Evolutionary conservation across 2,329 filamentous ascomycete genomes (phyloP).

Genomic region (Thyridium curvatum): DNA sequence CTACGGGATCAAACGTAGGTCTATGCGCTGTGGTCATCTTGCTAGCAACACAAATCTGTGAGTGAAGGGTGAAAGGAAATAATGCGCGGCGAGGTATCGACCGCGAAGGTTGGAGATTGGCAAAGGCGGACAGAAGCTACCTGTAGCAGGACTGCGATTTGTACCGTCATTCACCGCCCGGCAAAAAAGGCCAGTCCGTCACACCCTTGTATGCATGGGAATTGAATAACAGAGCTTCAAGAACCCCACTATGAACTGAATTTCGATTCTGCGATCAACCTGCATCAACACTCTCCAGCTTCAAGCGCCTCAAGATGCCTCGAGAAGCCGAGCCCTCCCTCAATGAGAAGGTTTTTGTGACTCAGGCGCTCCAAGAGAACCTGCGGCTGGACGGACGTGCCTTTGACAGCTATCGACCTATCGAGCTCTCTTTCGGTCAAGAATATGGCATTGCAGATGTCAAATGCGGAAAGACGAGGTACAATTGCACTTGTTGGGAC

Average conservation of each 20-base stretch:
- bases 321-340: conserved; percentile 86
- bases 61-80: background rate
- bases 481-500: too few species aligned
- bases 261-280: too few species aligned
- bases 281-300: too few species aligned
- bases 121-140: conserved; percentile 6
- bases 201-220: too few species aligned
- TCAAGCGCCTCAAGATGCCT: conserved; percentile 55
- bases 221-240: background rate
- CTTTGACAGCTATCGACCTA: conserved; percentile 71
- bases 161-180: conserved; percentile 7
- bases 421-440: conserved; percentile 78
- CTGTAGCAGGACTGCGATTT: conserved; percentile 10
- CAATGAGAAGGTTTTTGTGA: conserved; percentile 81
- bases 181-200: conserved; percentile 12
- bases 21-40: conserved; percentile 67
- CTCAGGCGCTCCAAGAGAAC: conserved; percentile 73
- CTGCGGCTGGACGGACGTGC: conserved; percentile 78
- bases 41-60: background rate
- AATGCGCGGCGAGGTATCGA: conserved; percentile 2
- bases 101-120: conserved; percentile 3
- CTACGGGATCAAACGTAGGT: conserved; percentile 92
- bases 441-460: conserved; percentile 89
- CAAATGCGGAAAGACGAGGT: conserved; percentile 85
- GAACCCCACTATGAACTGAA: too few species aligned